phyloP scores from a whole-genome alignment of 768 basidiomycete genomes.

The Saitozyma sp. region DNA sequence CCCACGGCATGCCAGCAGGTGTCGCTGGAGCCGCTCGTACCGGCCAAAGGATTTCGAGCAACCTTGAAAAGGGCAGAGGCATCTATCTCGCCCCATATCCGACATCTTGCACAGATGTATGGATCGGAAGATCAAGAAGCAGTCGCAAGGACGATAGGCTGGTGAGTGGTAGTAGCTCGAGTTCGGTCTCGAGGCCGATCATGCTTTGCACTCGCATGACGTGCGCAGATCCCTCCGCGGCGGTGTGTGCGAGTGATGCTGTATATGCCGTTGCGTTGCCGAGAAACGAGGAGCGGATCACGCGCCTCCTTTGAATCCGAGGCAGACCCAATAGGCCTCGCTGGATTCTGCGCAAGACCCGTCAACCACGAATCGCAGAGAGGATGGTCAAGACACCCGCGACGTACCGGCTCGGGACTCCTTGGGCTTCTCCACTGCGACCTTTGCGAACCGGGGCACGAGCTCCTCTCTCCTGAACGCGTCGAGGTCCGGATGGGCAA shows the following conservation, averaged over 20 bases:
- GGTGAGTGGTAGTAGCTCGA: background rate
- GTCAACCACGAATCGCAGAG: background rate
- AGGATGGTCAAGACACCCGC: background rate
- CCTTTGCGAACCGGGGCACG: slow-evolving; percentile 65
- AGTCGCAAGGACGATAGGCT: background rate
- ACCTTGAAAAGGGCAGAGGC: background rate
- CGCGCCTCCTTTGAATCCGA: slow-evolving; percentile 58
- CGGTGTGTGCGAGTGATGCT: background rate
- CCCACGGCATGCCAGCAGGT: background rate
- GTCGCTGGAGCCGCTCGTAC: background rate
- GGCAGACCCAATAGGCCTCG: slow-evolving; percentile 84
- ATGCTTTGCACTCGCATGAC: background rate
- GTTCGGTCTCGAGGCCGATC: background rate
- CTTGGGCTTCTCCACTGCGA: slow-evolving; percentile 75
- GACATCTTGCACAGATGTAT: background rate
- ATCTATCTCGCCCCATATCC: background rate
- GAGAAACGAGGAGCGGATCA: background rate
- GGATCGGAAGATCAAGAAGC: background rate
- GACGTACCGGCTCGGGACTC: slow-evolving; percentile 63
- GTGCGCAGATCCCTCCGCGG: too few species aligned
- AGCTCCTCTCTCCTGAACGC: slow-evolving; percentile 66
- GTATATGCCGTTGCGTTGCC: background rate
- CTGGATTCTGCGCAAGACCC: slow-evolving; percentile 59
- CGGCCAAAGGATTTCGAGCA: background rate
- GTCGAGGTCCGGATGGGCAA: slow-evolving; percentile 69